Evolutionary conservation across 441 rosid species (phyloP), one percentile per base, ranked within the genome.

Genomic region (Daphne laureola): DNA sequence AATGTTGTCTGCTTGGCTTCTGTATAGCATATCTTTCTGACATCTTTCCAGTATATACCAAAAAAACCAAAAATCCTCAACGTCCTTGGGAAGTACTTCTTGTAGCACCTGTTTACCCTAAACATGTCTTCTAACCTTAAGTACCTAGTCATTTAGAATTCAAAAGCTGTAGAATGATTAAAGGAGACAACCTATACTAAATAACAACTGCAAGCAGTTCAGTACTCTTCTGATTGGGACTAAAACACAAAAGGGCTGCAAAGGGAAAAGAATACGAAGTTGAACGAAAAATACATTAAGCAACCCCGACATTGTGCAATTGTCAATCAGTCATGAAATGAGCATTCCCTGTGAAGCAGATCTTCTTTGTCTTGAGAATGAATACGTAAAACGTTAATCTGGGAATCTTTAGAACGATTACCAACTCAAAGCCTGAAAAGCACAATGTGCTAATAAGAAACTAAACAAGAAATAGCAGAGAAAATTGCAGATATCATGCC

Each of bases 251-350:
- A 57, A 26, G 57, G 57, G 38, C 48, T 42, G 13, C 46, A 43
- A 70, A 49, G 45, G 38, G 17, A 54, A 62, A 53, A 3, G 17
- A 58, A 67, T 0, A 36, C 25, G 49, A 21, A 53, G 64, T 57
- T 61, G 14, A 11, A 48, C 62, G 44, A 66, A 43, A 48, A 67
- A 55, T 90, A 90, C 99, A 82, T 93, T 85, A 57, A 83, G 81
- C 77, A 85, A 76, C 67, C 91, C 93, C 71, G 97, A 85, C 99
- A 93, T 90, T 65, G 86, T 72, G 74, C 58, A 59, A 58, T 56
- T 58, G 70, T 83, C 79, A 82, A 72, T 56, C 62, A 78, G 49
- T 76, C 75, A 70, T 72, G 79, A 67, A 75, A 71, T 74, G 55
- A 59, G 64, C 85, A 82, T 73, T 68, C 88, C 76, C 64, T 49